phyloP scores from a whole-genome alignment of 306 rosid species.

The Dryas drummondii region DNA sequence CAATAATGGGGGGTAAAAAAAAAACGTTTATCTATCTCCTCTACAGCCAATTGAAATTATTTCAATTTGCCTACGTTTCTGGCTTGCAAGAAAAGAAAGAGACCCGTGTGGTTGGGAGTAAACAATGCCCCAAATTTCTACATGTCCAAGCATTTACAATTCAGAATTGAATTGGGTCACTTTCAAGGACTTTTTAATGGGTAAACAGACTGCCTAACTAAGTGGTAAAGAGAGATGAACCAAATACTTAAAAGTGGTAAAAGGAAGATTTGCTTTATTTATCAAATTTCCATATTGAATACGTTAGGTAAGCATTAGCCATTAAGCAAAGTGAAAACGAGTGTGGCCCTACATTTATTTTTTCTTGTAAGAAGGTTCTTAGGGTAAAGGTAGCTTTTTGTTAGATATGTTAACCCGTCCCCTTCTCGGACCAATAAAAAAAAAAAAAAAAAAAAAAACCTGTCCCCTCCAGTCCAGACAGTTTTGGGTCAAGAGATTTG shows the following conservation, averaged over 20 bases:
- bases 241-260: not conserved
- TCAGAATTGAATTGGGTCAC: slow-evolving; percentile 23
- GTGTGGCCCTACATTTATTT: not conserved
- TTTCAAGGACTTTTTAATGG: slow-evolving; percentile 26
- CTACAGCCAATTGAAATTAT: not conserved
- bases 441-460: not conserved
- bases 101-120: slow-evolving; percentile 43
- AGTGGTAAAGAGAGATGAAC: not conserved
- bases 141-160: slow-evolving; percentile 14
- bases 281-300: not conserved
- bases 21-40: not conserved
- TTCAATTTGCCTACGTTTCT: slow-evolving; percentile 9
- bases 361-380: no score
- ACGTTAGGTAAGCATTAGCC: not conserved
- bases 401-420: slow-evolving; percentile 19
- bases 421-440: slow-evolving; percentile 8
- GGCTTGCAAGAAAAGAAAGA: slow-evolving; percentile 48
- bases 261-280: not conserved
- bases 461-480: slow-evolving; percentile 34
- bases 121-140: slow-evolving; percentile 23
- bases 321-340: not conserved
- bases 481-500: slow-evolving; percentile 16
- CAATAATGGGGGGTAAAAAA: slow-evolving; percentile 8
- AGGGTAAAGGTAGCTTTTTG: not conserved
- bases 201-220: not conserved